Percentiles rank a stretch among this genome's conserved stretches.
phyloP scores from a whole-genome alignment of 768 basidiomycete genomes.

The Tricholoma furcatifolium region DNA sequence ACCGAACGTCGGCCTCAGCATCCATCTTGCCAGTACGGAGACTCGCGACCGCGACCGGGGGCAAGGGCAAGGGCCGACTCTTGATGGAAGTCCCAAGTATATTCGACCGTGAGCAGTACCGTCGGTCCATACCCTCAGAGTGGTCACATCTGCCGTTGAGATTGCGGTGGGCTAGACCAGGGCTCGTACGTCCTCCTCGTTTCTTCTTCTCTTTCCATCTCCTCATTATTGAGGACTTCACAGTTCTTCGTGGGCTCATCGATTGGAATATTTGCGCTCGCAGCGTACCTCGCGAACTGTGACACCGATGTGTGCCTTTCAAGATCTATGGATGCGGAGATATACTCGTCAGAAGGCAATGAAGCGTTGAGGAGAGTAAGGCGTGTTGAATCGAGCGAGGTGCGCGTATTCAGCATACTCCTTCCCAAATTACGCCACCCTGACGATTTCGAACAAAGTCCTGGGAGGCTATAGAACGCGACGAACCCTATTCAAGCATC shows the following conservation, averaged over 20 bases:
- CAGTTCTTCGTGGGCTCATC: slow-evolving; percentile 9
- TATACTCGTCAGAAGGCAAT: not conserved
- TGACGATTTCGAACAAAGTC: not conserved
- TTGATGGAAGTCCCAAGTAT: not conserved
- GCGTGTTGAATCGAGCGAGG: not conserved
- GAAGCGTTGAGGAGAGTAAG: not conserved
- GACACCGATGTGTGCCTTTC: slow-evolving; percentile 2
- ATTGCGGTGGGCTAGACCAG: slow-evolving; percentile 7
- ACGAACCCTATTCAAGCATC: not conserved
- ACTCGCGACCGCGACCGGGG: too few relatives aligned
- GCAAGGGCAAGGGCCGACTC: too few relatives aligned
- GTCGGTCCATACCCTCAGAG: slow-evolving; percentile 6
- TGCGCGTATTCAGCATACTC: not conserved
- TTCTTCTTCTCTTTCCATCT: not conserved
- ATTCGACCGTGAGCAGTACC: slow-evolving; percentile 8
- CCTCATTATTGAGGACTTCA: not conserved
- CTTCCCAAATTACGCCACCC: too few relatives aligned
- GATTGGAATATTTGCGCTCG: not conserved
- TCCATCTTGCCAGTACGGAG: too few relatives aligned
- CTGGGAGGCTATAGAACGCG: not conserved
- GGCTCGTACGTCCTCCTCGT: not conserved
- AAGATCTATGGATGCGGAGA: not conserved
- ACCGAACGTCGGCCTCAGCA: too few relatives aligned
- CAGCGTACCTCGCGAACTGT: slow-evolving; percentile 5
- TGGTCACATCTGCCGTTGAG: slow-evolving; percentile 11